Percentiles rank a stretch among this genome's conserved stretches.
Evolutionary conservation across 495 filamentous ascomycete genomes (phyloP).

Genomic region (Wilcoxina mikolae): DNA sequence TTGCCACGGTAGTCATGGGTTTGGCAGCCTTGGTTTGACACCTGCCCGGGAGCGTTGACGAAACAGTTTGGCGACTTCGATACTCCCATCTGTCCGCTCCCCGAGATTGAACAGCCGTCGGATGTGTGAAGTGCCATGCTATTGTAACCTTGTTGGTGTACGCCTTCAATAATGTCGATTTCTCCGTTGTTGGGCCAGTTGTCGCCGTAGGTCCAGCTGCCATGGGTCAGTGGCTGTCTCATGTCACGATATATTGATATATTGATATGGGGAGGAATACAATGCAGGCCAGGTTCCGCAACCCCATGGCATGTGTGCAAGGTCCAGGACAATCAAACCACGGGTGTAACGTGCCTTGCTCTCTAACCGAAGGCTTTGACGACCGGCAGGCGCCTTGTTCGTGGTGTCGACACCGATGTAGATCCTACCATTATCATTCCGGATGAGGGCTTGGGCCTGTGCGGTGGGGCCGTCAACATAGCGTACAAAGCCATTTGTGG

Average conservation of each 20-base stretch:
- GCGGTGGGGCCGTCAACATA: slow-evolving; percentile 47
- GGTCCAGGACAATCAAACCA: slow-evolving; percentile 59
- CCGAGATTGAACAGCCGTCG: slow-evolving; percentile 44
- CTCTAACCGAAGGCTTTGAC: slow-evolving; percentile 51
- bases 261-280: slow-evolving; percentile 18
- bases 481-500: slow-evolving; percentile 55
- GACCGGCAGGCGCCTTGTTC: slow-evolving; percentile 38
- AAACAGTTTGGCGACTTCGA: slow-evolving; percentile 42
- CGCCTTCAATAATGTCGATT: slow-evolving; percentile 85
- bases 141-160: slow-evolving; percentile 51
- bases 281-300: slow-evolving; percentile 66
- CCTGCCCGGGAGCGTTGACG: slow-evolving; percentile 31
- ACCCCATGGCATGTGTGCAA: slow-evolving; percentile 59
- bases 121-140: slow-evolving; percentile 62
- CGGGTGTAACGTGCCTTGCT: slow-evolving; percentile 52
- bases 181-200: slow-evolving; percentile 71
- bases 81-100: slow-evolving; percentile 36
- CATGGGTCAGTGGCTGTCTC: not conserved
- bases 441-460: slow-evolving; percentile 41
- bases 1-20: slow-evolving; percentile 33
- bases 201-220: slow-evolving; percentile 54
- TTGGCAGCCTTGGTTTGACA: slow-evolving; percentile 37
- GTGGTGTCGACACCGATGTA: slow-evolving; percentile 42
- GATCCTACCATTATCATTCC: slow-evolving; percentile 36
- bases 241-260: too few species aligned